Conservation (phyloP, 805 yeast species). For the Teunomyces pallodes region DNA sequence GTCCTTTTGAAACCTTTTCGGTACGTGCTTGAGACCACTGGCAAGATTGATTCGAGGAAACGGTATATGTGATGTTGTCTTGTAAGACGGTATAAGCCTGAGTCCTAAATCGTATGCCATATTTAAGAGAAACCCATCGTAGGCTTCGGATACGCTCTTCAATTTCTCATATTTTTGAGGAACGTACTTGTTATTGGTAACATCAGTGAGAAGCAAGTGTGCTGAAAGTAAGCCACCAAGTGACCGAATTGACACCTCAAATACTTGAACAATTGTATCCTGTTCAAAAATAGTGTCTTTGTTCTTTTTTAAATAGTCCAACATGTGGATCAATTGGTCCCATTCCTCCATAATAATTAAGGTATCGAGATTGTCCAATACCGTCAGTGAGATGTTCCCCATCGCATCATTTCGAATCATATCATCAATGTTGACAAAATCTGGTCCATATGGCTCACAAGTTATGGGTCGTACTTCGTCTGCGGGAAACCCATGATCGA, state of each 20-base stretch:
- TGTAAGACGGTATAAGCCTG: conserved; percentile 67
- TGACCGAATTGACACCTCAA: conserved; percentile 79
- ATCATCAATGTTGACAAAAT: conserved; percentile 50
- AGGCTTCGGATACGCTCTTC: conserved; percentile 29
- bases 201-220: conserved; percentile 51
- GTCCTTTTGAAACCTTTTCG: conserved; percentile 48
- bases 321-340: conserved; percentile 43
- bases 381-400: conserved; percentile 78
- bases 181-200: conserved; percentile 8
- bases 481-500: conserved; percentile 68
- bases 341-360: conserved; percentile 69
- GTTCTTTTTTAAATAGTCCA: conserved; percentile 28
- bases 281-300: conserved; percentile 52
- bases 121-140: conserved; percentile 69
- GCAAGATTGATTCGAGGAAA: conserved; percentile 73
- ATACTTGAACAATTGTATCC: conserved; percentile 78
- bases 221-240: conserved; percentile 80
- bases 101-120: conserved; percentile 77
- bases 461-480: conserved; percentile 79
- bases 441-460: conserved; percentile 69
- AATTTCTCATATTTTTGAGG: conserved; percentile 32
- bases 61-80: conserved; percentile 65
- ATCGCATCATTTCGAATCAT: conserved; percentile 73
- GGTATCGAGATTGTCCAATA: conserved; percentile 78
- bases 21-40: conserved; percentile 48